Base-by-base conservation (phyloP, 169 alveolate genomes). In the Eimeria necatrix region DNA sequence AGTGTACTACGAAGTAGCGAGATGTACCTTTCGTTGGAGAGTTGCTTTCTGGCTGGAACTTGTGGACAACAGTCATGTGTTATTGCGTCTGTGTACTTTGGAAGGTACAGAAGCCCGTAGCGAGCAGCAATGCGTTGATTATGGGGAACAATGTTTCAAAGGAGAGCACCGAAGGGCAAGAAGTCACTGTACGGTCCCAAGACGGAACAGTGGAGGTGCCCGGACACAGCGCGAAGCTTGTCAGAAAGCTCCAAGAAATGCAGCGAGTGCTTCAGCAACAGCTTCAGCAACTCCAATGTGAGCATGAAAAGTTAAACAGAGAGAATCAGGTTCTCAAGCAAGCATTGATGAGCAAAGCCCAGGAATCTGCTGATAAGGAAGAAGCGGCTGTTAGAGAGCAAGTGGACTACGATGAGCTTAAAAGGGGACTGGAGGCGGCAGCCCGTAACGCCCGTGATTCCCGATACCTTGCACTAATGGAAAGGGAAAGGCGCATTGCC, bases 401-500 rank as follows among this genome's bases (percentile, higher is more conserved):
- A 60, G 41, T 6, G 49, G 92, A 84, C 16, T 84, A 32, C 48
- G 60, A 56, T 18, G 78, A 18, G 12, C 92, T 84, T 84, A 24
- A 20, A 59, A 60, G 49, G 81, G 61, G 22, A 12, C 0, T 84
- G 61, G 46, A 84, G 52, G 49, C 32, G 46, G 92, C 92, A 53
- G 49, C 61, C 32, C 92, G 56, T 24, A 60, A 60, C 92, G 92
- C 80, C 4, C 41, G 59, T 56, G 92, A 60, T 59, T 59, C 56
- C 64, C 53, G 52, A 46, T 84, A 84, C 41, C 64, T 53, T 68
- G 92, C 92, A 14, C 92, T 56, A 59, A 60, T 84, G 64, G 92
- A 84, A 41, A 84, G 78, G 26, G 92, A 84, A 51, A 84, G 92
- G 64, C 92, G 92, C 64, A 84, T 84, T 20, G 76, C 78, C 61